Conservation (phyloP, 2,329 filamentous ascomycete species). For the Neofusicoccum laricinum region DNA sequence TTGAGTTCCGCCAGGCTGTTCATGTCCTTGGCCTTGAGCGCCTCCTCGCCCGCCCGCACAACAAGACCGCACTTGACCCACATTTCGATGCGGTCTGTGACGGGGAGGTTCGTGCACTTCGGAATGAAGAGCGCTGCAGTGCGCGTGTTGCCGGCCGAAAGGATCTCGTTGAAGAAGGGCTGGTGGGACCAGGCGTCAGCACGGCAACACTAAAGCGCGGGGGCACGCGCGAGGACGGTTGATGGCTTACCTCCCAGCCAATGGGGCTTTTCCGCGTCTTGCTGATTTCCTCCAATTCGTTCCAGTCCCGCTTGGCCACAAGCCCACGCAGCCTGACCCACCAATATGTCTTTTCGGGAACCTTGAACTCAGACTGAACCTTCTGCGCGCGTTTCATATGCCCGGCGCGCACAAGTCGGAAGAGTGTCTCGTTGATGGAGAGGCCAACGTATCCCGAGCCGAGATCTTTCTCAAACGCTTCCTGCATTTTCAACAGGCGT, state of each 20-base stretch:
- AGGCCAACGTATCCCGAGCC: conserved; percentile 71
- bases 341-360: conserved; percentile 85
- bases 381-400: conserved; percentile 84
- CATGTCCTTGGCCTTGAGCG: conserved; percentile 74
- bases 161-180: conserved; percentile 85
- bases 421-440: conserved; percentile 87
- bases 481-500: conserved; percentile 79
- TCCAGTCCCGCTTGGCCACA: conserved; percentile 87
- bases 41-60: conserved; percentile 87
- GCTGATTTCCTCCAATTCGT: conserved; percentile 81
- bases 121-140: conserved; percentile 80
- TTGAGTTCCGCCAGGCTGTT: conserved; percentile 72
- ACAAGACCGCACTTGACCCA: conserved; percentile 94
- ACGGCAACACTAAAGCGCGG: not conserved
- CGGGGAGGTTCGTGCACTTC: conserved; percentile 73
- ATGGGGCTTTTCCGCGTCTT: conserved; percentile 82
- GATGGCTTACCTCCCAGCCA: conserved; percentile 68
- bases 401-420: conserved; percentile 77
- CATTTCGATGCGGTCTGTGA: conserved; percentile 77
- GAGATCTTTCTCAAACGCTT: conserved; percentile 80
- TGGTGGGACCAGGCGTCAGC: conserved; percentile 39
- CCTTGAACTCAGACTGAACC: conserved; percentile 86
- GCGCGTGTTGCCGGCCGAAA: conserved; percentile 86
- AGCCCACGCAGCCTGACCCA: conserved; percentile 84
- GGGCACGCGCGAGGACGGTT: not conserved